Evolutionary conservation across 495 filamentous ascomycete species (phyloP).

Genomic region (Barbatosphaeria neglecta): DNA sequence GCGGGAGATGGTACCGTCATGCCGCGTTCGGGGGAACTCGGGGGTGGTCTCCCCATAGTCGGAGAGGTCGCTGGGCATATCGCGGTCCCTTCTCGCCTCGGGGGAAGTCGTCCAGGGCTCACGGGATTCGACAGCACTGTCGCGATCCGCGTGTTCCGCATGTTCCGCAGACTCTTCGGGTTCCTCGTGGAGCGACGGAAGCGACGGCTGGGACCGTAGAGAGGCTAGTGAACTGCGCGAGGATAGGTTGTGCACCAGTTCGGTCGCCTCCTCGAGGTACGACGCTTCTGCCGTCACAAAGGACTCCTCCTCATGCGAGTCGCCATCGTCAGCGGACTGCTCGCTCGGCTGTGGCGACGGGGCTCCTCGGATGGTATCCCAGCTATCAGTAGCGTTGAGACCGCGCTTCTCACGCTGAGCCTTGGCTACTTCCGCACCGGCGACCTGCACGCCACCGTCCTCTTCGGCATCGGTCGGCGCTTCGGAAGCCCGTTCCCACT

Average conservation of each 20-base stretch:
- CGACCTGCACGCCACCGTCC: too few species aligned
- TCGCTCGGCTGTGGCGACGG: too few species aligned
- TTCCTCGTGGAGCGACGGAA: not conserved
- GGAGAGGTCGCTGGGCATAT: constrained; percentile 16
- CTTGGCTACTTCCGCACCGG: too few species aligned
- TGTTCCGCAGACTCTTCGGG: too few species aligned
- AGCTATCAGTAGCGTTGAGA: too few species aligned
- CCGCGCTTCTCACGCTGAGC: too few species aligned
- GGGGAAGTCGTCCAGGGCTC: constrained; percentile 25
- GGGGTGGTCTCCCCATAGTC: constrained; percentile 17
- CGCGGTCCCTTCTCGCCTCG: constrained; percentile 12
- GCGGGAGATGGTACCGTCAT: constrained; percentile 10
- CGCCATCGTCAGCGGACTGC: too few species aligned
- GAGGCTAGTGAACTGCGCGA: not conserved
- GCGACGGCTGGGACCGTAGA: not conserved
- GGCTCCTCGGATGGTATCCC: not conserved
- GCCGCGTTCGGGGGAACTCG: constrained; percentile 20
- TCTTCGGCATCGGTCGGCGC: too few species aligned
- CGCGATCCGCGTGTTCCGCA: too few species aligned
- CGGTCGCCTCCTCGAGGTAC: not conserved
- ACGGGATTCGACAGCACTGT: constrained; percentile 13
- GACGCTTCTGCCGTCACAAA: not conserved
- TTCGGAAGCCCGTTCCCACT: too few species aligned
- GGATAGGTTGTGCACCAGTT: not conserved
- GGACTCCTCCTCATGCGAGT: not conserved